Evolutionary conservation across 768 basidiomycete species (phyloP).

Genomic region (Xerocomellus amylosporus): DNA sequence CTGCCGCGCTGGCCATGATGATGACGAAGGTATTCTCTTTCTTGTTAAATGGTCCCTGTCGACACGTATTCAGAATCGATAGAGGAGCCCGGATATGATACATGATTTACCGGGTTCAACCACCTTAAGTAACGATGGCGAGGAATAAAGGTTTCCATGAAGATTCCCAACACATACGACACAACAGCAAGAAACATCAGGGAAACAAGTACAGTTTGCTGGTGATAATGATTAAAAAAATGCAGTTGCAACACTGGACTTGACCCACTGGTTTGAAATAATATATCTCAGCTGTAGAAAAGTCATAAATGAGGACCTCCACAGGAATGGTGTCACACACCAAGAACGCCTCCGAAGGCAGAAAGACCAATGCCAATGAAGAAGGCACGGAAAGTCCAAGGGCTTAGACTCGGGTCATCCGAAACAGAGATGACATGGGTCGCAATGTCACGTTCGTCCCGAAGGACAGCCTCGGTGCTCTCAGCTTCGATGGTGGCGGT

Average conservation of each 20-base stretch:
- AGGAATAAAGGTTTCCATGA: slow-evolving; percentile 47
- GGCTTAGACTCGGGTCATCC: slow-evolving; percentile 28
- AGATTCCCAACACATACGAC: slow-evolving; percentile 47
- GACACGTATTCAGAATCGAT: background rate
- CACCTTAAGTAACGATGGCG: slow-evolving; percentile 41
- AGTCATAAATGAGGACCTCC: slow-evolving; percentile 2
- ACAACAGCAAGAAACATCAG: slow-evolving; percentile 56
- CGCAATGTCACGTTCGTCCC: slow-evolving; percentile 46
- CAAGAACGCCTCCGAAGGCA: slow-evolving; percentile 52
- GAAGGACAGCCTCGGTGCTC: slow-evolving; percentile 26
- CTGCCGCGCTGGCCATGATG: slow-evolving; percentile 56
- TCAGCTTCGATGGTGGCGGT: slow-evolving; percentile 10
- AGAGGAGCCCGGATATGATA: background rate
- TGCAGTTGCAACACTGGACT: background rate
- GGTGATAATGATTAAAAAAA: background rate
- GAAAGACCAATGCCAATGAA: slow-evolving; percentile 54
- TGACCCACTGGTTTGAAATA: slow-evolving; percentile 53
- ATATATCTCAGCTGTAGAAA: slow-evolving; percentile 51
- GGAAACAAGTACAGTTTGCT: slow-evolving; percentile 56
- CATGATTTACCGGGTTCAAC: slow-evolving; percentile 45
- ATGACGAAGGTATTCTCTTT: slow-evolving; percentile 58
- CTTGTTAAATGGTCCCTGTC: slow-evolving; percentile 55
- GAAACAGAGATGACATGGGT: slow-evolving; percentile 45
- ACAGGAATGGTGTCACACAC: slow-evolving; percentile 24
- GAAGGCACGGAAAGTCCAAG: slow-evolving; percentile 45